phyloP scores from a whole-genome alignment of 805 yeast species.

The Saccharomycopsis fibuligera region DNA sequence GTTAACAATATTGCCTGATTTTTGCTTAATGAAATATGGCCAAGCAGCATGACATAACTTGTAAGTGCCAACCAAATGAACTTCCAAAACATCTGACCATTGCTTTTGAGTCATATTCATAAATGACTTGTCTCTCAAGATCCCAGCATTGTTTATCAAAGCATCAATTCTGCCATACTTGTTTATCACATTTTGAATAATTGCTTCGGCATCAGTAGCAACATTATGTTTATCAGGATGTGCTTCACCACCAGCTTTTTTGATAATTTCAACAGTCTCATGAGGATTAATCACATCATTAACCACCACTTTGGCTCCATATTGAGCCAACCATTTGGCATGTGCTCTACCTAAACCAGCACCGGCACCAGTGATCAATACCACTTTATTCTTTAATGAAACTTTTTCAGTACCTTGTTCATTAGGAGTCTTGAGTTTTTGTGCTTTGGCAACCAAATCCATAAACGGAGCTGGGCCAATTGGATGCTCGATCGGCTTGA shows the following conservation, averaged over 20 bases:
- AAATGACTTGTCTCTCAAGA: slow-evolving; percentile 83
- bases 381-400: slow-evolving; percentile 76
- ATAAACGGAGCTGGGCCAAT: slow-evolving; percentile 64
- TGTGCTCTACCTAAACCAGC: slow-evolving; percentile 90
- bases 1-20: slow-evolving; percentile 76
- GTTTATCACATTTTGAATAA: slow-evolving; percentile 70
- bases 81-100: slow-evolving; percentile 75
- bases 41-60: slow-evolving; percentile 83
- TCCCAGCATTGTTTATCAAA: slow-evolving; percentile 90
- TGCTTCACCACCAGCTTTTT: slow-evolving; percentile 67
- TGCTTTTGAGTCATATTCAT: slow-evolving; percentile 75
- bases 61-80: slow-evolving; percentile 79
- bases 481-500: slow-evolving; percentile 61
- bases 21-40: slow-evolving; percentile 80
- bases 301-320: slow-evolving; percentile 93
- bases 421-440: slow-evolving; percentile 47
- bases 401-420: slow-evolving; percentile 47
- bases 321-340: slow-evolving; percentile 76
- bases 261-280: slow-evolving; percentile 68
- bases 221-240: slow-evolving; percentile 82
- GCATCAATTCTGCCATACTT: slow-evolving; percentile 80
- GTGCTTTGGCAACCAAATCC: slow-evolving; percentile 46
- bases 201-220: slow-evolving; percentile 63
- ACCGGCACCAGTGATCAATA: slow-evolving; percentile 91
- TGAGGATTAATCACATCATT: slow-evolving; percentile 80